Percentiles rank a stretch among this genome's conserved stretches.
These are phyloP conservation scores for Malassezia vespertilionis DNA, from an alignment of 1,284 basidiomycete species.

Conservation along the genomic window DNA sequence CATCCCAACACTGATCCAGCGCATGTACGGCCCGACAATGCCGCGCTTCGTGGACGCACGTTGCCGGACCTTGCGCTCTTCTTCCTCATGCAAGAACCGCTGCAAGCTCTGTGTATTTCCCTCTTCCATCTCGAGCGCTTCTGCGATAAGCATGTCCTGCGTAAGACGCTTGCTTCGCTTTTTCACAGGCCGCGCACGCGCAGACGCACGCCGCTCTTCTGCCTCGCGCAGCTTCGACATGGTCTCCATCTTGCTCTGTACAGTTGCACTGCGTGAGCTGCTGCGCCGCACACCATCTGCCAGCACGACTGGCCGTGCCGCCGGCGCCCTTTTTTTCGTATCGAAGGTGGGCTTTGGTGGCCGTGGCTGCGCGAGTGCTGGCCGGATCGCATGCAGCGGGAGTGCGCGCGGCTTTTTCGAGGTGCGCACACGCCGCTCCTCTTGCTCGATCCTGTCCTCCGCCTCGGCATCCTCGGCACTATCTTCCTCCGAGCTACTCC, in stretches of 20 bases:
- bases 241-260: constrained; percentile 33
- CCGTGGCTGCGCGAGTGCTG: not conserved
- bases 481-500: constrained; percentile 25
- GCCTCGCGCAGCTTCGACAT: constrained; percentile 52
- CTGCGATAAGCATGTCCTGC: constrained; percentile 67
- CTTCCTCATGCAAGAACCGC: constrained; percentile 65
- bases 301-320: not conserved
- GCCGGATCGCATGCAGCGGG: constrained; percentile 4
- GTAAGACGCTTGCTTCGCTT: constrained; percentile 51
- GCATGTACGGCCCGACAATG: constrained; percentile 61
- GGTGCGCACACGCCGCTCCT: constrained; percentile 12
- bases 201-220: constrained; percentile 55
- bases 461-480: constrained; percentile 20
- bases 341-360: not conserved
- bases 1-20: constrained; percentile 59
- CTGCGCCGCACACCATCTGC: constrained; percentile 10
- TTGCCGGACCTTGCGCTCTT: constrained; percentile 64
- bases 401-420: constrained; percentile 1
- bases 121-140: constrained; percentile 72
- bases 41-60: constrained; percentile 54
- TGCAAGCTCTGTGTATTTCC: constrained; percentile 67
- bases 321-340: not conserved
- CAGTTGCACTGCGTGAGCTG: constrained; percentile 25
- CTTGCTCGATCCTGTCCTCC: constrained; percentile 23
- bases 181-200: constrained; percentile 13